Evolutionary conservation across 2,329 filamentous ascomycete species (phyloP).

Genomic region (Aureobasidium lini): DNA sequence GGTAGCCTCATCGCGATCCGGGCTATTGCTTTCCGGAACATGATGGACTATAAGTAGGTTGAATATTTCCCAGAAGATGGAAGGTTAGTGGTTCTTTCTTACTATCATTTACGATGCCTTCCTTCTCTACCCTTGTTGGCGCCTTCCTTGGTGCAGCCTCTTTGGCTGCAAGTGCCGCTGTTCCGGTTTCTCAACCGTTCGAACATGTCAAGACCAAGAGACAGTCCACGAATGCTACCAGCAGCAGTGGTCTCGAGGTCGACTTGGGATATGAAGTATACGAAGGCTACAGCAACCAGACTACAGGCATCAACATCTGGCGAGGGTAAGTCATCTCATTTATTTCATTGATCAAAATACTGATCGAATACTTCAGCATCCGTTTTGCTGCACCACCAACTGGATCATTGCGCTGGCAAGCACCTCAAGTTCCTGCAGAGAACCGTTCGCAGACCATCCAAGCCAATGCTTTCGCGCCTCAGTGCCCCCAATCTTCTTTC

Average conservation of each 20-base stretch:
- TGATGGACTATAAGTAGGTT: background rate
- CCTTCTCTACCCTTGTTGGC: background rate
- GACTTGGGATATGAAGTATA: slow-evolving; percentile 14
- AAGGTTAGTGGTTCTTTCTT: background rate
- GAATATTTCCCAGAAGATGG: background rate
- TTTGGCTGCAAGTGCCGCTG: background rate
- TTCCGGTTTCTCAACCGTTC: slow-evolving; percentile 5
- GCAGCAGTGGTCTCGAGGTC: background rate
- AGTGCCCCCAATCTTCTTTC: slow-evolving; percentile 20
- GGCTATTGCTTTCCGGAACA: background rate
- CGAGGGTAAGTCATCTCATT: slow-evolving; percentile 1
- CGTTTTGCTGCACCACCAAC: slow-evolving; percentile 22
- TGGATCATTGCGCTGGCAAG: slow-evolving; percentile 23
- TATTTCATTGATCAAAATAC: background rate
- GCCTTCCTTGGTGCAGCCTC: slow-evolving; percentile 2
- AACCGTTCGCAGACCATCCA: slow-evolving; percentile 20
- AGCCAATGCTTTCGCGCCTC: slow-evolving; percentile 15
- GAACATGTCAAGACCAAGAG: slow-evolving; percentile 10
- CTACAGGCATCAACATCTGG: slow-evolving; percentile 11
- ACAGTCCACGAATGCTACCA: background rate
- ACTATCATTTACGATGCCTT: background rate
- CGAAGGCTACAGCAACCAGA: slow-evolving; percentile 7
- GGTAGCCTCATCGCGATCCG: background rate
- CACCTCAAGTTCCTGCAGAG: slow-evolving; percentile 20
- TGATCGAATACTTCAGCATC: slow-evolving; percentile 16